Evolutionary conservation across 345 rosid species (phyloP), one percentile per base, ranked within the genome.

Genomic region (Gynandropsis gynandra): DNA sequence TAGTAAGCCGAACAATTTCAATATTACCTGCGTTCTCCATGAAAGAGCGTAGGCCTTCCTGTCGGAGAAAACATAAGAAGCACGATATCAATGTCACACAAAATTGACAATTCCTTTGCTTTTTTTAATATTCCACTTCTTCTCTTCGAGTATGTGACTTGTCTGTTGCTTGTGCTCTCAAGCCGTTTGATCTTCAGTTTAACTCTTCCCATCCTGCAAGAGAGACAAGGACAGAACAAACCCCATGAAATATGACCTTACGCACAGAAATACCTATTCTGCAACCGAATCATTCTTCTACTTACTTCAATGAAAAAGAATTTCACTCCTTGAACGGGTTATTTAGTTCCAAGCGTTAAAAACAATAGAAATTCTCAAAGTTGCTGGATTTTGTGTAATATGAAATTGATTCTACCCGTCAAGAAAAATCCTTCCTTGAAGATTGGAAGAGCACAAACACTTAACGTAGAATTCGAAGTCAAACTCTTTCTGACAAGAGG

Each of bases 21-120:
- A 3, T 7, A 8, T 38, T 62, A 85, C 97, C 93, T 85, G 69
- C 72, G 72, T 41, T 79, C 80, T 54, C 95, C 89, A 52, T 79
- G 80, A 68, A 79, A 83, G 48, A 83, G 54, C 8, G 83, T 76
- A 62, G 95, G 78, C 72, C 50, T 72, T 56, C 82, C 97, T 0
- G 76, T 82, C 0, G 96, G 98, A 69, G 95, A 83, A 69, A 83
- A 86, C 95, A 83, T 81, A 58, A 90, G 80, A 72, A 86, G 87
- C 67, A 82, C 69, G 54, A 83, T 76, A 61, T 86, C 89, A 31
- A 80, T 79, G 59, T 82, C 96, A 47, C 98, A 86, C 50, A 90
- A 61, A 63, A 90, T 87, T 0, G 95, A 86, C 56, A 90, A 62
- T 64, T 90, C 98, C 75, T 58, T 81, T 1, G 95, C 95, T 74